These are phyloP conservation scores for Boletus edulis DNA, from an alignment of 768 basidiomycete genomes.

Conservation along the genomic window DNA sequence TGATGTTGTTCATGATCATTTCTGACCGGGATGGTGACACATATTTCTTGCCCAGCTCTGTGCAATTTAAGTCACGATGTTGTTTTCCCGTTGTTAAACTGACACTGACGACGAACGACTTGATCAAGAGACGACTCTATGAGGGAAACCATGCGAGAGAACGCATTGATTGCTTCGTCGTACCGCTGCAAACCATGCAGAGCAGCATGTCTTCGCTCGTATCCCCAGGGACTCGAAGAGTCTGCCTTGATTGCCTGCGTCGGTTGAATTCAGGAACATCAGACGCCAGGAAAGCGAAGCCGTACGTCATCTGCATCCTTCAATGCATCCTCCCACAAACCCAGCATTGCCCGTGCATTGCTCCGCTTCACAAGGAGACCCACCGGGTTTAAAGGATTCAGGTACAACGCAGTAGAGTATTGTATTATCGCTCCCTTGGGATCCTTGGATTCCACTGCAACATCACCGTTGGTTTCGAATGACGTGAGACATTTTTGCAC, in stretches of 20 bases:
- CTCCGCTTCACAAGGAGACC: too few species aligned
- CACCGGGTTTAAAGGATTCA: too few species aligned
- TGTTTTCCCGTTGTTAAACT: too few species aligned
- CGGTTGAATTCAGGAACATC: fast-evolving
- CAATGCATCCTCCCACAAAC: conserved; percentile 7
- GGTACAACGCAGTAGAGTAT: too few species aligned
- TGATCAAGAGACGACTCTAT: background rate
- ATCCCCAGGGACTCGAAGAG: background rate
- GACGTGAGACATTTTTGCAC: too few species aligned
- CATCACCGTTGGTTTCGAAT: too few species aligned
- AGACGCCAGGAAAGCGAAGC: fast-evolving
- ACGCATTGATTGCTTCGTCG: background rate
- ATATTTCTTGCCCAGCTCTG: background rate
- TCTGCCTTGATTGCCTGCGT: background rate
- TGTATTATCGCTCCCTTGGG: too few species aligned
- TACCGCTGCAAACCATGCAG: background rate
- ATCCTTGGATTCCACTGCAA: too few species aligned
- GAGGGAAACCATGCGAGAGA: background rate
- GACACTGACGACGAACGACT: background rate
- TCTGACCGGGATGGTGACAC: background rate
- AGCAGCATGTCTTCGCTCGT: conserved; percentile 1
- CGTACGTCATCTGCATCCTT: conserved; percentile 12
- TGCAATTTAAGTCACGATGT: background rate
- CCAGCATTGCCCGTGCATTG: too few species aligned
- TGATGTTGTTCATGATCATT: background rate